These are phyloP conservation scores for Petunia secreta DNA, from an alignment of 257 asterid species.

Conservation along the genomic window DNA sequence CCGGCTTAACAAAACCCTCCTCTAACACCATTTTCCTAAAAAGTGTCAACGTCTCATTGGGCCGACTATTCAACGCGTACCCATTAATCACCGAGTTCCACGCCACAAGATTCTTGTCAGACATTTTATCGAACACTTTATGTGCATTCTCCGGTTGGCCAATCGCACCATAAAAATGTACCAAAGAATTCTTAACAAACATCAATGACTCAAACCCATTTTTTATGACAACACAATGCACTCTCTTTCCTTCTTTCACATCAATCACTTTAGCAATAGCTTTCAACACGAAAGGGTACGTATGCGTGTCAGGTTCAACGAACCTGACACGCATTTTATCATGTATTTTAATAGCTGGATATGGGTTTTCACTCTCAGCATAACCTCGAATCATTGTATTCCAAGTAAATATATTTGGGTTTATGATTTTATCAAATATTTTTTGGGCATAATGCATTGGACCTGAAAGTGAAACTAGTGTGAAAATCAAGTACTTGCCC, in stretches of 20 bases:
- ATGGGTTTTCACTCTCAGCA: slow-evolving; percentile 75
- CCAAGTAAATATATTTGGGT: slow-evolving; percentile 76
- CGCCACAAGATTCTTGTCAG: slow-evolving; percentile 66
- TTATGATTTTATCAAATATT: slow-evolving; percentile 56
- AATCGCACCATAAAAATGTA: slow-evolving; percentile 73
- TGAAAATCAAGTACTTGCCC: slow-evolving; percentile 71
- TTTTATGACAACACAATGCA: slow-evolving; percentile 57
- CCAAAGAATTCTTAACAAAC: slow-evolving; percentile 77
- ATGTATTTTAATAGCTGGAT: slow-evolving; percentile 61
- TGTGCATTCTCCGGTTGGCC: slow-evolving; percentile 63
- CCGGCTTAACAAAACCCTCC: slow-evolving; percentile 50
- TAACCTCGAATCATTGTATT: slow-evolving; percentile 83
- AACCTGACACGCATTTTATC: slow-evolving; percentile 40
- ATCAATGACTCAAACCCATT: slow-evolving; percentile 73
- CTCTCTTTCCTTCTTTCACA: slow-evolving; percentile 70
- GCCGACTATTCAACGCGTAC: slow-evolving; percentile 66
- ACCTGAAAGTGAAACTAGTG: slow-evolving; percentile 56
- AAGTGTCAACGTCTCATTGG: slow-evolving; percentile 63
- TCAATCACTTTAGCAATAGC: slow-evolving; percentile 61
- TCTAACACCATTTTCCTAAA: slow-evolving; percentile 52
- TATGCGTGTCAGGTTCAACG: slow-evolving; percentile 62
- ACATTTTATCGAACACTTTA: slow-evolving; percentile 61
- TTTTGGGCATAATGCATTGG: slow-evolving; percentile 69
- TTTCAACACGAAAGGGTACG: slow-evolving; percentile 78
- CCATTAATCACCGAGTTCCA: slow-evolving; percentile 79